These are phyloP conservation scores for Heimioporus sp. DNA, from an alignment of 768 basidiomycete genomes.

Conservation along the genomic window DNA sequence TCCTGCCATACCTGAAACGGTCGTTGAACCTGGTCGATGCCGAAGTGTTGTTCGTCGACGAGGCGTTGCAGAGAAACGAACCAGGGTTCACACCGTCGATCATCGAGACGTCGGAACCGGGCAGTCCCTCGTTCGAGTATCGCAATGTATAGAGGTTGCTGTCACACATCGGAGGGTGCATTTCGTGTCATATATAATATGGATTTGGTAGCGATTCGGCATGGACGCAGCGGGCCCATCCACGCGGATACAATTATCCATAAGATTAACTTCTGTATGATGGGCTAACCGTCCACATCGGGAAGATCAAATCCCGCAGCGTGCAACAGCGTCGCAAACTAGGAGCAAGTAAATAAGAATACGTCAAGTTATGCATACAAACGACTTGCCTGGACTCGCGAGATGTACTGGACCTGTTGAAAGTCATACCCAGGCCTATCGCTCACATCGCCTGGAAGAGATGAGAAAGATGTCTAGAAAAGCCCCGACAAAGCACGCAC, in stretches of 20 bases:
- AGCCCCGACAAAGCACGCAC: conserved; percentile 33
- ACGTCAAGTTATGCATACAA: neutral
- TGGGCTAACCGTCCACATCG: neutral
- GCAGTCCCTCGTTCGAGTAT: conserved; percentile 83
- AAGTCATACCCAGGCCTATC: conserved; percentile 81
- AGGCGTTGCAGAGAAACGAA: conserved; percentile 53
- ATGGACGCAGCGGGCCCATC: too few relatives aligned
- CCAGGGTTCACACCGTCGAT: conserved; percentile 64
- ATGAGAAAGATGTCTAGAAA: neutral
- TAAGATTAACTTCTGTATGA: neutral
- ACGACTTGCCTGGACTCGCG: conserved; percentile 75
- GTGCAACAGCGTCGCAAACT: conserved; percentile 73
- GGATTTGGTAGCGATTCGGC: neutral
- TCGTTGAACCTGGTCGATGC: conserved; percentile 69
- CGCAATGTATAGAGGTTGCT: conserved; percentile 54
- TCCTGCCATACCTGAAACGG: conserved; percentile 80
- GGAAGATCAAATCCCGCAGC: conserved; percentile 56
- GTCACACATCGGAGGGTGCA: neutral
- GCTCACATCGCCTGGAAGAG: conserved; percentile 63
- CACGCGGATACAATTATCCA: conserved; percentile 3
- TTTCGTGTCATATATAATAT: neutral
- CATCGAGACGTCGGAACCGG: conserved; percentile 87
- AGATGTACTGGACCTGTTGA: conserved; percentile 76
- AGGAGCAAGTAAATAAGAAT: neutral
- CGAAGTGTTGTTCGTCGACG: conserved; percentile 67